phyloP scores from a whole-genome alignment of 345 rosid genomes.

The Abelmoschus esculentus region DNA sequence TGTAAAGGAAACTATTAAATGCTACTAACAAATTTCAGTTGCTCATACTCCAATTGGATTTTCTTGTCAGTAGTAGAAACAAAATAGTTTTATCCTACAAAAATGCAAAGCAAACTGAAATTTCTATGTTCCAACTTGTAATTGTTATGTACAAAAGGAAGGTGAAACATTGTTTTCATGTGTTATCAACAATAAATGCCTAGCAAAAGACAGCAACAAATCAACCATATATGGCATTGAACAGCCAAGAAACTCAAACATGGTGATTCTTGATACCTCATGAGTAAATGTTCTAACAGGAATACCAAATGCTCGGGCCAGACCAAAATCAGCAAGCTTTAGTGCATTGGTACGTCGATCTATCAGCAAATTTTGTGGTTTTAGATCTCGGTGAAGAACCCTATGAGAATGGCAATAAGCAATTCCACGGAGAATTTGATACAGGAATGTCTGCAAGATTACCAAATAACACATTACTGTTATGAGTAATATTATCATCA shows the following conservation, averaged over 20 bases:
- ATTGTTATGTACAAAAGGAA: neutral
- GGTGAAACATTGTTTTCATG: neutral
- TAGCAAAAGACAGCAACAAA: neutral
- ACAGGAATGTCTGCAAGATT: conserved; percentile 69
- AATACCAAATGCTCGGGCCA: conserved; percentile 95
- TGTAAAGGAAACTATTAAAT: neutral
- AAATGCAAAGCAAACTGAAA: neutral
- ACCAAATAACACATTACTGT: conserved; percentile 1
- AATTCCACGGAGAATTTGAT: conserved; percentile 92
- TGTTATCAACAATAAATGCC: neutral
- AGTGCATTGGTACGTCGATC: conserved; percentile 89
- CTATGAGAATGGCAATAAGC: conserved; percentile 98
- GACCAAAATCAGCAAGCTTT: conserved; percentile 97
- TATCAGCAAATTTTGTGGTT: conserved; percentile 92
- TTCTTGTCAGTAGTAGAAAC: neutral
- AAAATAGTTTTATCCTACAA: neutral
- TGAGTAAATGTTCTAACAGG: conserved; percentile 99
- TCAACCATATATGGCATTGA: conserved; percentile 5
- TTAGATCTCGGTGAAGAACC: conserved; percentile 96
- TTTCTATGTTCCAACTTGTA: conserved; percentile 7
- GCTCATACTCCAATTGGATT: neutral
- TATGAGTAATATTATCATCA: conserved; percentile 2
- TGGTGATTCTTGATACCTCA: conserved; percentile 46
- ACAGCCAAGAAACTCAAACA: neutral
- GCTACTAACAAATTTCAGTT: neutral